phyloP scores from a whole-genome alignment of 1,139 yeast species.

The Pneumocystis carinii region DNA sequence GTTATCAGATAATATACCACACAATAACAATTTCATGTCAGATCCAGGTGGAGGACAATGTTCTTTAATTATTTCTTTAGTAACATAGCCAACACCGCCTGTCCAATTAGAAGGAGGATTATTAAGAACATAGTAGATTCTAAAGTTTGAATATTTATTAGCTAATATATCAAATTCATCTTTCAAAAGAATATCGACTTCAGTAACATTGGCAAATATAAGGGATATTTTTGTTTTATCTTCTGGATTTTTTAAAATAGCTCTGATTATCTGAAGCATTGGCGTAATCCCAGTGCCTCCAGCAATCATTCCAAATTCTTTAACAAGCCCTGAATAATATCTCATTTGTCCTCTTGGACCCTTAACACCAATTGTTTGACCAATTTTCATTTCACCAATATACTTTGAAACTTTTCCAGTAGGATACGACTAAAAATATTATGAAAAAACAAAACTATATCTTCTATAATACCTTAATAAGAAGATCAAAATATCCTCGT shows the following conservation, averaged over 20 bases:
- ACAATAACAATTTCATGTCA: constrained; percentile 62
- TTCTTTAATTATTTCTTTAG: constrained; percentile 55
- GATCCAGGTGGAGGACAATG: constrained; percentile 49
- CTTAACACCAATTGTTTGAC: constrained; percentile 56
- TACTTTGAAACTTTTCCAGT: constrained; percentile 74
- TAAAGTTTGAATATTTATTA: constrained; percentile 46
- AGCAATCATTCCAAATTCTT: constrained; percentile 71
- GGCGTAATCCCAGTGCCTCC: constrained; percentile 94
- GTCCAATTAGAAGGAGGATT: constrained; percentile 61
- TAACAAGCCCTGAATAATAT: constrained; percentile 67
- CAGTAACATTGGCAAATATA: constrained; percentile 65
- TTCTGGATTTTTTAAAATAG: constrained; percentile 57
- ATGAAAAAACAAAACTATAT: neutral
- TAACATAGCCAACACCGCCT: constrained; percentile 71
- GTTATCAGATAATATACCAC: constrained; percentile 23
- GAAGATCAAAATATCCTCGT: constrained; percentile 70
- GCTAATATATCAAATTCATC: constrained; percentile 64
- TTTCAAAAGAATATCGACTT: constrained; percentile 64
- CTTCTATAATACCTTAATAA: constrained; percentile 42
- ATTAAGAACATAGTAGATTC: constrained; percentile 62
- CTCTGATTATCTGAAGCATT: constrained; percentile 75
- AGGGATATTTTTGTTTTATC: constrained; percentile 62
- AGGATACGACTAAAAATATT: constrained; percentile 40
- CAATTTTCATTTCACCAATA: constrained; percentile 53
- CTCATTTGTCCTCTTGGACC: constrained; percentile 93